A percentile compares a stretch with the other conserved stretches of the same genome.
Evolutionary conservation across 2,329 filamentous ascomycete species (phyloP).

Genomic region (Scedosporium dehoogii): DNA sequence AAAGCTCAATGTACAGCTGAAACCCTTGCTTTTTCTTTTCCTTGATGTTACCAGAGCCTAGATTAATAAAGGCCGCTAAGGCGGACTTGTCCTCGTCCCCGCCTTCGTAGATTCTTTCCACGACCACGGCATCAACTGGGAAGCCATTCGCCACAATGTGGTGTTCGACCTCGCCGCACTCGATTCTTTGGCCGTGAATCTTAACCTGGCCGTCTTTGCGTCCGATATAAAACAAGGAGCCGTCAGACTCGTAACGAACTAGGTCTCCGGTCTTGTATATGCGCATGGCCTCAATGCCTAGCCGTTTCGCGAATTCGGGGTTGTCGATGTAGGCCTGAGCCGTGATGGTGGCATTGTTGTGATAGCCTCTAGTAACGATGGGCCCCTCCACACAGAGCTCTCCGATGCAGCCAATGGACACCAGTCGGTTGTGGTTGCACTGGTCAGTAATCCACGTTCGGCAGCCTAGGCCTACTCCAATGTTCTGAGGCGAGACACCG

Average conservation of each 20-base stretch:
- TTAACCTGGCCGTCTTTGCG: conserved; percentile 47
- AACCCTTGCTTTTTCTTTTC: no score
- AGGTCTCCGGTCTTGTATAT: conserved; percentile 37
- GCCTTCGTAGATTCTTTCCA: conserved; percentile 11
- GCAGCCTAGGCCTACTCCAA: conserved; percentile 2
- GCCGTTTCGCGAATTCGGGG: no score
- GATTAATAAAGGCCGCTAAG: no score
- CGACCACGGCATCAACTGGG: conserved; percentile 27
- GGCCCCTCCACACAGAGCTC: conserved; percentile 27
- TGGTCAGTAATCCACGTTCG: conserved; percentile 7
- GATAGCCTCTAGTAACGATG: conserved; percentile 37
- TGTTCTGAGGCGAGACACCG: conserved; percentile 8
- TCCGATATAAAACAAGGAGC: conserved; percentile 31
- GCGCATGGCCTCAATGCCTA: conserved; percentile 5
- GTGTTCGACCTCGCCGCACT: conserved; percentile 21
- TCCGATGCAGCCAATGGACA: conserved; percentile 10
- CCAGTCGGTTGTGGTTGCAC: conserved; percentile 6
- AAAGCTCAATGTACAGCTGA: no score
- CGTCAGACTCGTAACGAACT: conserved; percentile 27
- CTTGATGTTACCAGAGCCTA: no score
- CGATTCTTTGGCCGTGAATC: conserved; percentile 43
- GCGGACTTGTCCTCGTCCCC: no score
- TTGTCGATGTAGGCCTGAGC: conserved; percentile 6
- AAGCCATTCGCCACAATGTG: background rate
- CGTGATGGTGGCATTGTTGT: conserved; percentile 26